Conservation (phyloP, 2,329 filamentous ascomycete species). For the Phoma sp. region DNA sequence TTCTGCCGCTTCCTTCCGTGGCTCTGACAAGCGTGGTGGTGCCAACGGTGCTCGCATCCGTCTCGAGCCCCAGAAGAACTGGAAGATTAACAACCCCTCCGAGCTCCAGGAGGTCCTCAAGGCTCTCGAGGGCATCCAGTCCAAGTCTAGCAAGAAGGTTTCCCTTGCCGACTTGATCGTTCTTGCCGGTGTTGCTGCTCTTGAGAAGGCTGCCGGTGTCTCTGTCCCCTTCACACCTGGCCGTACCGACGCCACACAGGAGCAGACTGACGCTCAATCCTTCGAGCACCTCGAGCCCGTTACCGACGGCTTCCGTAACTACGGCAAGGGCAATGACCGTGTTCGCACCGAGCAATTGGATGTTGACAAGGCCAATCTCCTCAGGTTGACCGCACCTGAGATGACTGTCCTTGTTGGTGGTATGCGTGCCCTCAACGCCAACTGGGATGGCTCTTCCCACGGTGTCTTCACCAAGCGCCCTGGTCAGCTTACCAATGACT, state of each 20-base stretch:
- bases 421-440: constrained; percentile 72
- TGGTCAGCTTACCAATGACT: constrained; percentile 78
- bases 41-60: constrained; percentile 82
- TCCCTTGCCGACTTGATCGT: constrained; percentile 83
- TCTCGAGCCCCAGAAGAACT: constrained; percentile 74
- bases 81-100: constrained; percentile 76
- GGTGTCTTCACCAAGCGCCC: constrained; percentile 74
- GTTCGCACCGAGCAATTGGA: constrained; percentile 73
- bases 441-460: constrained; percentile 72
- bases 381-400: constrained; percentile 75
- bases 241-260: constrained; percentile 73
- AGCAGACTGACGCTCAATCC: constrained; percentile 73
- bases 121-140: constrained; percentile 70
- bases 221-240: constrained; percentile 76
- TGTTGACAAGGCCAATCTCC: constrained; percentile 74
- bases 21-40: constrained; percentile 81
- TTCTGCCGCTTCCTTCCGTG: constrained; percentile 50
- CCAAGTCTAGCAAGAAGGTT: constrained; percentile 71
- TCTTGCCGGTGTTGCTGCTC: constrained; percentile 71
- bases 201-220: constrained; percentile 74
- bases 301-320: constrained; percentile 83
- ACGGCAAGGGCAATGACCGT: constrained; percentile 67
- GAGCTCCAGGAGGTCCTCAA: constrained; percentile 69
- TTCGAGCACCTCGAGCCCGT: constrained; percentile 72
- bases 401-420: constrained; percentile 75